phyloP scores from a whole-genome alignment of 768 basidiomycete genomes.

The Vishniacozyma victoriae region DNA sequence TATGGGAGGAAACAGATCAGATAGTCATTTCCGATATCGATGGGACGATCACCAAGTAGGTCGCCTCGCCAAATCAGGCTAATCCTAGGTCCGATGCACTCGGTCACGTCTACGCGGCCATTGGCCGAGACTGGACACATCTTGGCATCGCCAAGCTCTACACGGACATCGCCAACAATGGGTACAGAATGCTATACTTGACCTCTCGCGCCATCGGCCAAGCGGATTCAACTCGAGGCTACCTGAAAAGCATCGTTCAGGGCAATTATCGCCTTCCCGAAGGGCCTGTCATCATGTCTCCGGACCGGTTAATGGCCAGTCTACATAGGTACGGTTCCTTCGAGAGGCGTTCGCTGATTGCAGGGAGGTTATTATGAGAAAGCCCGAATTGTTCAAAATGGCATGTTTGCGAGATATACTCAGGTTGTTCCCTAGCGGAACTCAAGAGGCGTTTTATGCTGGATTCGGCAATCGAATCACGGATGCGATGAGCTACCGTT shows the following conservation, averaged over 20 bases:
- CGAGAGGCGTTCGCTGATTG: background rate
- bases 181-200: constrained; percentile 96
- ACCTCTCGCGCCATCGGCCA: constrained; percentile 96
- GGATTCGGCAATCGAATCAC: constrained; percentile 98
- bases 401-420: constrained; percentile 93
- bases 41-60: constrained; percentile 95
- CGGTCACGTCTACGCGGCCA: constrained; percentile 94
- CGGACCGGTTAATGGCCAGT: constrained; percentile 87
- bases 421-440: constrained; percentile 63
- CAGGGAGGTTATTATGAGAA: constrained; percentile 97
- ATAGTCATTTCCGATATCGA: constrained; percentile 97
- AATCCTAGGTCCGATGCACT: constrained; percentile 77
- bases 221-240: constrained; percentile 91
- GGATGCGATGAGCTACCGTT: constrained; percentile 94
- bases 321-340: constrained; percentile 68
- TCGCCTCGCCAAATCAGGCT: background rate
- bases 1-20: constrained; percentile 87
- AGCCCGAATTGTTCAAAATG: constrained; percentile 99
- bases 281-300: constrained; percentile 98
- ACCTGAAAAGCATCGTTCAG: constrained; percentile 89
- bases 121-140: constrained; percentile 98
- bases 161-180: constrained; percentile 89
- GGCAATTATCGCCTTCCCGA: constrained; percentile 94
- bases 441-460: constrained; percentile 77
- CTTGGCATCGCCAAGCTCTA: constrained; percentile 94